Evolutionary conservation across 305 asterid genomes (phyloP), one percentile per base, ranked within the genome.

Genomic region (Fraxinus dipetala): DNA sequence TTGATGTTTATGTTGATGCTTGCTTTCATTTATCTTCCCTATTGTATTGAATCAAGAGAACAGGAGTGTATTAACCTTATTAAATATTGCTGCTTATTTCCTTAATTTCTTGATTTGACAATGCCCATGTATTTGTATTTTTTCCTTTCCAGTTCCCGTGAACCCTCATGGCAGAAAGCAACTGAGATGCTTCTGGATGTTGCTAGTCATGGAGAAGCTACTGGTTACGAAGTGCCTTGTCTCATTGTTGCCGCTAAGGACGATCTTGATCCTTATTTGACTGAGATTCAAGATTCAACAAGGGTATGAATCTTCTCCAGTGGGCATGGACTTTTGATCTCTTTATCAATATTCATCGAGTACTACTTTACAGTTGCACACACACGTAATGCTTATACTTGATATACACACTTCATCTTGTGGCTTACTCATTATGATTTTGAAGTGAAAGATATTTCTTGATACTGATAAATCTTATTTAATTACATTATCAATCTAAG

Each of bases 241-340:
- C 98, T 92, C 87, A 94, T 96, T 73, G 98, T 95, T 85, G 95
- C 99, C 78, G 98, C 99, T 69, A 96, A 96, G 83, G 97, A 96
- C 76, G 98, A 94, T 86, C 97, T 94, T 72, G 96, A 94, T 82
- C 90, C 95, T 40, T 91, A 85, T 87, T 85, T 89, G 90, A 93
- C 97, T 0, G 96, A 93, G 89, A 94, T 96, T 85, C 97, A 96
- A 81, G 98, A 94, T 89, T 96, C 99, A 79, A 94, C 98, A 16
- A 88, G 98, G 97, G 99, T 96, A 94, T 77, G 56, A 56, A 35
- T 82, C 78, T 48, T 63, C 36, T 63, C 18, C 2, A 63, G 35
- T 74, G 24, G 72, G 83, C 79, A 67, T 79, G 1, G 34, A 51
- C 34, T 72, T 30, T 1, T 48, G 4, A 61, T 18, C 43, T 9